phyloP scores from a whole-genome alignment of 768 basidiomycete genomes.

The Trametes punicea region DNA sequence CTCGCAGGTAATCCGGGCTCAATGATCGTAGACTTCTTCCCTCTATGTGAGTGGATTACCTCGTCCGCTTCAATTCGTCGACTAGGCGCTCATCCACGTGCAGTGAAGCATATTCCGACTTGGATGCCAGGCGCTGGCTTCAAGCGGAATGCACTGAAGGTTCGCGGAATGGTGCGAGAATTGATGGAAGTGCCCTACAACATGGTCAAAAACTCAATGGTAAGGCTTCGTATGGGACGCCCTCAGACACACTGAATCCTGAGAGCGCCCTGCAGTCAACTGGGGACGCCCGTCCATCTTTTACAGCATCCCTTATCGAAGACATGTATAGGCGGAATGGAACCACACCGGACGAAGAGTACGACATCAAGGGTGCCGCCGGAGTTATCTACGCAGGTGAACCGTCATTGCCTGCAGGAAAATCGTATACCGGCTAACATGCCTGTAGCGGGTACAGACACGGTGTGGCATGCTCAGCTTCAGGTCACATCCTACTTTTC shows the following conservation, averaged over 20 bases:
- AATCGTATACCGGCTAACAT: not conserved
- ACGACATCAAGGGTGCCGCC: slow-evolving; percentile 23
- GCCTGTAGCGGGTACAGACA: slow-evolving; percentile 24
- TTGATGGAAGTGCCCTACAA: slow-evolving; percentile 21
- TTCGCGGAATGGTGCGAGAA: slow-evolving; percentile 10
- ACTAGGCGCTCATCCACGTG: not conserved
- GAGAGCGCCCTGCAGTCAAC: slow-evolving; percentile 6
- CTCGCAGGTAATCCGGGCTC: slow-evolving; percentile 26
- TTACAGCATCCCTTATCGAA: slow-evolving; percentile 20
- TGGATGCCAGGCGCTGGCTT: slow-evolving; percentile 27
- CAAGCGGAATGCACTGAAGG: slow-evolving; percentile 19
- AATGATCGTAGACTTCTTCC: slow-evolving; percentile 35
- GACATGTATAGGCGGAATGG: slow-evolving; percentile 7
- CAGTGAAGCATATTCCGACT: slow-evolving; percentile 23
- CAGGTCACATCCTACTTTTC: not conserved
- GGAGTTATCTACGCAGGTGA: slow-evolving; percentile 25
- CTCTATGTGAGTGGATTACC: slow-evolving; percentile 25
- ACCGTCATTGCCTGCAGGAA: not conserved
- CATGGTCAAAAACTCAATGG: slow-evolving; percentile 19
- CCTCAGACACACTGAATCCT: not conserved
- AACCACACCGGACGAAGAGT: slow-evolving; percentile 18
- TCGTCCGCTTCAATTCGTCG: not conserved
- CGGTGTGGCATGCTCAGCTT: slow-evolving; percentile 13
- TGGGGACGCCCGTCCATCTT: slow-evolving; percentile 23
- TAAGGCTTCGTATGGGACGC: not conserved